phyloP scores from a whole-genome alignment of 768 basidiomycete genomes.

The Mycena galopus region DNA sequence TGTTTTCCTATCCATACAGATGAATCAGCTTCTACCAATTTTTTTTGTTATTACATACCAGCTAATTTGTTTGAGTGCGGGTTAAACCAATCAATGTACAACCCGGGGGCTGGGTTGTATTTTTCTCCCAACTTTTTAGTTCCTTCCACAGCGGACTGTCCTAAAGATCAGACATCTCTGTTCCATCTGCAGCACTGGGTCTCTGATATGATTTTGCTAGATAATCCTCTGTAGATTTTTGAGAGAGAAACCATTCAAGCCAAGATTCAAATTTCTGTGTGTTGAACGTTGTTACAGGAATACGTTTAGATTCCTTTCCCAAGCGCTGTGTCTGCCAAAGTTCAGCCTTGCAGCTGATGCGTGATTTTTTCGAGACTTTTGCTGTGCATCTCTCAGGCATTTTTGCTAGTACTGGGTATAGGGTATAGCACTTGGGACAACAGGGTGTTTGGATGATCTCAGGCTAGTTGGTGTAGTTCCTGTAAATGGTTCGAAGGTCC shows the following conservation, averaged over 20 bases:
- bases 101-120: constrained; percentile 36
- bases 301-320: constrained; percentile 18
- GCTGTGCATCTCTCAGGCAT: background rate
- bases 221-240: constrained; percentile 23
- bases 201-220: constrained; percentile 22
- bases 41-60: constrained; percentile 20
- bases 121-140: constrained; percentile 3
- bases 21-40: background rate
- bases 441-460: constrained; percentile 24
- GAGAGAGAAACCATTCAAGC: constrained; percentile 29
- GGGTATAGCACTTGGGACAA: constrained; percentile 31
- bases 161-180: constrained; percentile 24
- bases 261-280: constrained; percentile 27
- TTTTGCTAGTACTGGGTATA: constrained; percentile 17
- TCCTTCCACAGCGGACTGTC: constrained; percentile 32
- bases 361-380: background rate
- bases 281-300: constrained; percentile 16
- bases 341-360: background rate
- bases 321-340: constrained; percentile 23
- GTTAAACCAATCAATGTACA: constrained; percentile 46
- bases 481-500: constrained; percentile 28
- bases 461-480: constrained; percentile 15
- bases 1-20: background rate
- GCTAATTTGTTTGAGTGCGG: constrained; percentile 39
- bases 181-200: constrained; percentile 13